Conservation (phyloP, 2,329 filamentous ascomycete genomes). For the Penicillium sp. region DNA sequence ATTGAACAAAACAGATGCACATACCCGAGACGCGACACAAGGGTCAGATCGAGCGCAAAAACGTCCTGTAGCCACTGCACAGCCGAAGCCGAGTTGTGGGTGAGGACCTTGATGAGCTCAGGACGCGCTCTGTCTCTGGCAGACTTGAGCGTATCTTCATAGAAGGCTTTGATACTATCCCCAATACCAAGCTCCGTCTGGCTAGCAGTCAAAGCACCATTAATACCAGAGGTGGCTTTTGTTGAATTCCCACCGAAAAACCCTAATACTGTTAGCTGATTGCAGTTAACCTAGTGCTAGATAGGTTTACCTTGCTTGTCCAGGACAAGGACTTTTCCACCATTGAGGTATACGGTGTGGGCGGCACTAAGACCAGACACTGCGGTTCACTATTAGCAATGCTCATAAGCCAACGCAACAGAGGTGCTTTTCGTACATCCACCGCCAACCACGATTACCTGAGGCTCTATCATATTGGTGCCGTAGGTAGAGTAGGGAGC, state of each 20-base stretch:
- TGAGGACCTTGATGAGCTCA: conserved; percentile 97
- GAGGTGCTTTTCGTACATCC: conserved; percentile 76
- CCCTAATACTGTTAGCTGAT: conserved; percentile 54
- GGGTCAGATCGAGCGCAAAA: conserved; percentile 95
- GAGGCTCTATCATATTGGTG: conserved; percentile 64
- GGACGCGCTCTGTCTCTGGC: conserved; percentile 97
- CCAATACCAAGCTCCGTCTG: conserved; percentile 84
- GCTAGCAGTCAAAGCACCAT: conserved; percentile 93
- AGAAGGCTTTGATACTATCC: conserved; percentile 99
- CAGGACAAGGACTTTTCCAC: conserved; percentile 91
- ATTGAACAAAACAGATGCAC: no score
- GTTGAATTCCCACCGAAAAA: conserved; percentile 99
- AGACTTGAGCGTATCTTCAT: conserved; percentile 97
- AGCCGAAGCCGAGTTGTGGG: conserved; percentile 95
- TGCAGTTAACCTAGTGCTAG: neutral
- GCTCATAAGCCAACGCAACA: conserved; percentile 26
- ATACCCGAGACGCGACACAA: conserved; percentile 94
- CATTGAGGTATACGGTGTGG: conserved; percentile 94
- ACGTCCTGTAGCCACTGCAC: conserved; percentile 99
- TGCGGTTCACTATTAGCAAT: conserved; percentile 48
- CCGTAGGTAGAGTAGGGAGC: no score
- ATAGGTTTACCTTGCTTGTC: conserved; percentile 87
- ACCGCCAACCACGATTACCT: conserved; percentile 96
- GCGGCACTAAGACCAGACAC: conserved; percentile 97
- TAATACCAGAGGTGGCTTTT: conserved; percentile 98